phyloP scores from a whole-genome alignment of 2,329 filamentous ascomycete species.

The Hypoxylon sp. region DNA sequence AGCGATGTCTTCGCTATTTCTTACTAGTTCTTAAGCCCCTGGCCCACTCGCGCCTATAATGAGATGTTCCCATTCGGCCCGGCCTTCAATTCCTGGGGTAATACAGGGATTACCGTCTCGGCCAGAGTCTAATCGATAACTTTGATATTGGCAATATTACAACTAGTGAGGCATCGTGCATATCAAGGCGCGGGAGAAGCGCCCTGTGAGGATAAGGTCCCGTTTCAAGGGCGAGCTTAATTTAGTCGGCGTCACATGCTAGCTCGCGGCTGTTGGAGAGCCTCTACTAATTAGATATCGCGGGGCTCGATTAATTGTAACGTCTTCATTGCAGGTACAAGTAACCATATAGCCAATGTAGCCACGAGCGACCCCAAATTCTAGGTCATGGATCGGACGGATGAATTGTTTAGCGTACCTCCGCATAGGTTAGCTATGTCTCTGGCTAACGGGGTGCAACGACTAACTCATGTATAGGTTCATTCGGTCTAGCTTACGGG shows the following conservation, averaged over 20 bases:
- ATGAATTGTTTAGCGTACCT: constrained; percentile 6
- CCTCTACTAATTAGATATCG: constrained; percentile 14
- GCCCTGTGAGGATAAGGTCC: constrained; percentile 23
- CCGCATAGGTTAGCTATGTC: constrained; percentile 15
- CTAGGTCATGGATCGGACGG: constrained; percentile 1
- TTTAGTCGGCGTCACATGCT: constrained; percentile 36
- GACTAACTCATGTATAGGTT: constrained; percentile 23
- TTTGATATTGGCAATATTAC: constrained; percentile 25
- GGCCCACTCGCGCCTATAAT: constrained; percentile 19
- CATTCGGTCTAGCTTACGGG: background rate
- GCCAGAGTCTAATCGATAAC: constrained; percentile 32
- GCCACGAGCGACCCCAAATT: constrained; percentile 8
- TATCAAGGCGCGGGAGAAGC: constrained; percentile 17
- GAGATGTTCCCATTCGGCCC: constrained; percentile 45
- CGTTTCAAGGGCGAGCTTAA: constrained; percentile 25
- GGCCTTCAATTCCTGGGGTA: constrained; percentile 47
- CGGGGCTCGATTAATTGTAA: constrained; percentile 8
- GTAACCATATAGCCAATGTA: constrained; percentile 10
- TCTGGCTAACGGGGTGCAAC: constrained; percentile 18
- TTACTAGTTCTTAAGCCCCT: constrained; percentile 21
- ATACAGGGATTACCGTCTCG: constrained; percentile 41
- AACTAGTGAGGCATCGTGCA: constrained; percentile 12
- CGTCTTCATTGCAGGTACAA: constrained; percentile 21
- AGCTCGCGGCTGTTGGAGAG: constrained; percentile 24
- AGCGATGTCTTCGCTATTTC: constrained; percentile 16